phyloP scores from a whole-genome alignment of 768 basidiomycete species.

The Leucogyrophana mollusca region DNA sequence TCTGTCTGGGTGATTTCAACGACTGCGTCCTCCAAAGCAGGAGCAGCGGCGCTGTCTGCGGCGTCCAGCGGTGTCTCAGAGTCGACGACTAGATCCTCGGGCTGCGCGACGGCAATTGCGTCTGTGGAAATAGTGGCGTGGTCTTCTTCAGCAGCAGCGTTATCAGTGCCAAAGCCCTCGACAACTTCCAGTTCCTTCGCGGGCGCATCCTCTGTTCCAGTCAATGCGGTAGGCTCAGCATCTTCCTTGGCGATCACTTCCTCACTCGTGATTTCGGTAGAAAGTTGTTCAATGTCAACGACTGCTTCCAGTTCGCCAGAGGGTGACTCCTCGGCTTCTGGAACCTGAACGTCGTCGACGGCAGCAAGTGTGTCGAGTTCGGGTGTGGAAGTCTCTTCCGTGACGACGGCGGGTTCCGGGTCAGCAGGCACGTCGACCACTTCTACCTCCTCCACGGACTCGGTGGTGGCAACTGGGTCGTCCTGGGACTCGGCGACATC shows the following conservation, averaged over 20 bases:
- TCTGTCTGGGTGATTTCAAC: too few relatives aligned
- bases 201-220: too few relatives aligned
- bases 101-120: not conserved
- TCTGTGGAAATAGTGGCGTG: too few relatives aligned
- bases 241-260: too few relatives aligned
- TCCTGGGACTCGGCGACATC: not conserved
- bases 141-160: not conserved
- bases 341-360: not conserved
- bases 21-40: too few relatives aligned
- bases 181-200: too few relatives aligned
- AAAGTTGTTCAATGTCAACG: not conserved
- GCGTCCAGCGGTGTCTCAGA: too few relatives aligned
- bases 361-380: not conserved
- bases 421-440: not conserved
- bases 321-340: not conserved
- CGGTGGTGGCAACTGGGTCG: not conserved
- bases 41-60: too few relatives aligned
- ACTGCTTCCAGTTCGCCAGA: not conserved
- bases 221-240: too few relatives aligned
- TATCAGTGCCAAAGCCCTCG: too few relatives aligned
- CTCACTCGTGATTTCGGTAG: too few relatives aligned
- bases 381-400: not conserved
- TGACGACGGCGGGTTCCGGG: not conserved
- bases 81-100: too few relatives aligned
- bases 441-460: not conserved